These are phyloP conservation scores for Pseudogymnoascus sp. DNA, from an alignment of 2,329 filamentous ascomycete species.

Conservation along the genomic window DNA sequence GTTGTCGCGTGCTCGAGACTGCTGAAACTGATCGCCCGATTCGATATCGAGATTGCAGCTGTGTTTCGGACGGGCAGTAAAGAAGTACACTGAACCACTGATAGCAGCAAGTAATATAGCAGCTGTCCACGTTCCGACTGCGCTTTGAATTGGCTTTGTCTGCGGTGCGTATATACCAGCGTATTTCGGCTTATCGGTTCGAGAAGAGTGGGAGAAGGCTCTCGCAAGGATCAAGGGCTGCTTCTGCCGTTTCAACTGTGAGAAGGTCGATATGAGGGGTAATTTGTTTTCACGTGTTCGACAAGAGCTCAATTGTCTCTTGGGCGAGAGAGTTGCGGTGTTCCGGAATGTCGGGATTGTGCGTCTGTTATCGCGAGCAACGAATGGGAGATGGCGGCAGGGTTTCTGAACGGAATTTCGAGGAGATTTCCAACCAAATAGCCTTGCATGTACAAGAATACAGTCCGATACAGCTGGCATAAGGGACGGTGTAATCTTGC, in stretches of 20 bases:
- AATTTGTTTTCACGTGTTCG: background rate
- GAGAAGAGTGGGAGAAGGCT: background rate
- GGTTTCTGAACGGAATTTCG: background rate
- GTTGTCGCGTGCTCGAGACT: background rate
- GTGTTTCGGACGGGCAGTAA: background rate
- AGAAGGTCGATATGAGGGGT: background rate
- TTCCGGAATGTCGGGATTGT: background rate
- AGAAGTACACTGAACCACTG: conserved; percentile 6
- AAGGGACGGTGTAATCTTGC: background rate
- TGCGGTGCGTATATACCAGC: background rate
- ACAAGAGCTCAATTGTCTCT: background rate
- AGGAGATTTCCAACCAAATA: background rate
- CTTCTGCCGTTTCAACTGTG: background rate
- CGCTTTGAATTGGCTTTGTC: background rate
- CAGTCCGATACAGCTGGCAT: background rate
- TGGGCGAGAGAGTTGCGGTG: background rate
- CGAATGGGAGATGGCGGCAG: background rate
- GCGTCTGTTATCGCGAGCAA: background rate
- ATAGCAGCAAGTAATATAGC: background rate
- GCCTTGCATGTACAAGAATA: background rate
- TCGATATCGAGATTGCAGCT: conserved; percentile 1
- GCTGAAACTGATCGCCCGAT: background rate
- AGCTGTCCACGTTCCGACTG: background rate
- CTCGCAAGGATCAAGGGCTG: background rate
- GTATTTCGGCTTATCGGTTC: background rate